Evolutionary conservation across 768 basidiomycete species (phyloP).

Genomic region (Pisolithus microcarpus): DNA sequence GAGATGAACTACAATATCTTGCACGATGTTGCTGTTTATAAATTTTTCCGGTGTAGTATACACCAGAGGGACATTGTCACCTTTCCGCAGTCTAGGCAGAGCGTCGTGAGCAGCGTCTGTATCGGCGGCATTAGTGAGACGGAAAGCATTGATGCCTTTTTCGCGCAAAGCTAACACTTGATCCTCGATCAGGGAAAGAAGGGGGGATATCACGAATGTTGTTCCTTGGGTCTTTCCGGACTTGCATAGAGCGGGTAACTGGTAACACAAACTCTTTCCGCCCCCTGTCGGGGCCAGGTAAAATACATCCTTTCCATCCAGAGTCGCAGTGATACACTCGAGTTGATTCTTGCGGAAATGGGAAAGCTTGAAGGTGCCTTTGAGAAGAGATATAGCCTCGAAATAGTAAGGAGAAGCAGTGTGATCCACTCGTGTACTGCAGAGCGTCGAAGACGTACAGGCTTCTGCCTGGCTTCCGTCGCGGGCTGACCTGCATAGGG

Average conservation of each 20-base stretch:
- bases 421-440: conserved; percentile 20
- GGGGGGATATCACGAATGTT: conserved; percentile 85
- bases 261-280: conserved; percentile 82
- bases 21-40: conserved; percentile 50
- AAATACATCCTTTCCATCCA: conserved; percentile 82
- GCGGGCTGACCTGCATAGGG: conserved; percentile 8
- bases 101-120: conserved; percentile 33
- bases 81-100: conserved; percentile 37
- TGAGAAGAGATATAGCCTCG: conserved; percentile 26
- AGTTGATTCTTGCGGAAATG: conserved; percentile 80
- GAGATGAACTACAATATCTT: conserved; percentile 49
- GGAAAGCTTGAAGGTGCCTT: conserved; percentile 49
- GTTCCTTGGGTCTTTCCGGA: conserved; percentile 69
- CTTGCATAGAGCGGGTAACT: conserved; percentile 82
- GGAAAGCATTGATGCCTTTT: conserved; percentile 63
- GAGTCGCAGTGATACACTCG: conserved; percentile 72
- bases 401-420: conserved; percentile 26
- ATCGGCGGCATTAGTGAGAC: conserved; percentile 54
- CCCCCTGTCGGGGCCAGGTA: conserved; percentile 97
- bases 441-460: background rate
- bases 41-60: conserved; percentile 94
- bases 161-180: conserved; percentile 65
- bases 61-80: conserved; percentile 55
- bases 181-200: conserved; percentile 83
- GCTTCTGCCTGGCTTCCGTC: conserved; percentile 9